These are phyloP conservation scores for Copromyces sp. DNA, from an alignment of 495 filamentous ascomycete genomes.

Conservation along the genomic window DNA sequence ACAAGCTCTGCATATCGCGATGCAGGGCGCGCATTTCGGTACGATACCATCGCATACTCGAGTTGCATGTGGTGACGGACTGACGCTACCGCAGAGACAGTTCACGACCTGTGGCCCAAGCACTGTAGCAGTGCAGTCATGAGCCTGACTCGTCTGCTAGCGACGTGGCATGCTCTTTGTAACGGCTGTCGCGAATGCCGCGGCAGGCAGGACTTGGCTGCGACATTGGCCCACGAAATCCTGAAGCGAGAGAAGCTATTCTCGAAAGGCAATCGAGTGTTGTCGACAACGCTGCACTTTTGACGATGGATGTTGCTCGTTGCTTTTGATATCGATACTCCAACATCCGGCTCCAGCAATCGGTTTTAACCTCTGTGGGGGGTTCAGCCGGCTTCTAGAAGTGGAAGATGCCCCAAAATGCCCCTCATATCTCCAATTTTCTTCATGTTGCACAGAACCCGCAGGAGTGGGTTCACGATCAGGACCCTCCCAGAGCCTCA, in stretches of 20 bases:
- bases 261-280: not conserved
- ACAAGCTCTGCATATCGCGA: not conserved
- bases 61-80: slow-evolving; percentile 7
- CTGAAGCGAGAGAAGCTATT: not conserved
- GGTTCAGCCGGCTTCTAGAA: slow-evolving; percentile 16
- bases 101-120: slow-evolving; percentile 17
- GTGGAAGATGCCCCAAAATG: slow-evolving; percentile 7
- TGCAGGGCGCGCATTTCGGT: not conserved
- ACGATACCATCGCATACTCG: not conserved
- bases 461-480: slow-evolving; percentile 30
- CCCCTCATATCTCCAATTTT: slow-evolving; percentile 23
- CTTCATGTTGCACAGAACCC: slow-evolving; percentile 30
- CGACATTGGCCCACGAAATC: not conserved
- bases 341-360: not conserved
- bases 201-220: not conserved
- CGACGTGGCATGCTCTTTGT: slow-evolving; percentile 22
- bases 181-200: slow-evolving; percentile 1
- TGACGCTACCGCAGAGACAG: slow-evolving; percentile 13
- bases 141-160: slow-evolving; percentile 19
- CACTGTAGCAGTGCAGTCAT: slow-evolving; percentile 5
- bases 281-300: not conserved
- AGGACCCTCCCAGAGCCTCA: slow-evolving; percentile 33
- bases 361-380: not conserved
- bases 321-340: slow-evolving; percentile 8
- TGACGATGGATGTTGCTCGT: not conserved